These are phyloP conservation scores for Didymella pinodella DNA, from an alignment of 2,329 filamentous ascomycete species.

Conservation along the genomic window DNA sequence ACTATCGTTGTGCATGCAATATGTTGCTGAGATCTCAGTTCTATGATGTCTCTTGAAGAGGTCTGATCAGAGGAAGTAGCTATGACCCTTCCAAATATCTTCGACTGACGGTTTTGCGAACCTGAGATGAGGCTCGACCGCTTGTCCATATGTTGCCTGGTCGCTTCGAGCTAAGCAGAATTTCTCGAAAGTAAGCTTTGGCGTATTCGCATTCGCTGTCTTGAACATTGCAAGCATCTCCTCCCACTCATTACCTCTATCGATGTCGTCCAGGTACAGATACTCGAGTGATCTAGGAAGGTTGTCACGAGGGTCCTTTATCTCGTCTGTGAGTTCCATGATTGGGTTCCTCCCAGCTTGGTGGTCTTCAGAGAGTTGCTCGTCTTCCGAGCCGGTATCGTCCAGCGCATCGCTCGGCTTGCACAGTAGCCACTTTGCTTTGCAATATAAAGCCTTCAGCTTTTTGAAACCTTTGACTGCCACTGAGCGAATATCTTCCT, in stretches of 20 bases:
- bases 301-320: constrained; percentile 8
- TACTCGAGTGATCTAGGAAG: constrained; percentile 16
- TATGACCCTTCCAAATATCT: background rate
- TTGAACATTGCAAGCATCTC: constrained; percentile 1
- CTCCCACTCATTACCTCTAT: constrained; percentile 3
- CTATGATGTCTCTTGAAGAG: too few relatives aligned
- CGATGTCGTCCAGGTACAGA: constrained; percentile 4
- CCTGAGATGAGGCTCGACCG: background rate
- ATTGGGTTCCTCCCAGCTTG: background rate
- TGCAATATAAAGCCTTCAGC: constrained; percentile 13
- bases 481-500: constrained; percentile 1
- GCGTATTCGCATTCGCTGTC: constrained; percentile 1
- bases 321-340: background rate
- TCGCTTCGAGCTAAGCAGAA: background rate
- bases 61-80: background rate
- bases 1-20: too few relatives aligned
- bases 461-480: constrained; percentile 1
- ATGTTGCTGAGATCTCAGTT: too few relatives aligned
- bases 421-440: constrained; percentile 4
- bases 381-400: background rate
- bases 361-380: constrained; percentile 2
- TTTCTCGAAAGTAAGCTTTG: constrained; percentile 11
- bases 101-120: background rate
- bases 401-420: background rate
- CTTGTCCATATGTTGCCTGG: background rate